A percentile compares a stretch with the other conserved stretches of the same genome.
phyloP scores from a whole-genome alignment of 2,329 filamentous ascomycete genomes.

The Anthostomella pinea region DNA sequence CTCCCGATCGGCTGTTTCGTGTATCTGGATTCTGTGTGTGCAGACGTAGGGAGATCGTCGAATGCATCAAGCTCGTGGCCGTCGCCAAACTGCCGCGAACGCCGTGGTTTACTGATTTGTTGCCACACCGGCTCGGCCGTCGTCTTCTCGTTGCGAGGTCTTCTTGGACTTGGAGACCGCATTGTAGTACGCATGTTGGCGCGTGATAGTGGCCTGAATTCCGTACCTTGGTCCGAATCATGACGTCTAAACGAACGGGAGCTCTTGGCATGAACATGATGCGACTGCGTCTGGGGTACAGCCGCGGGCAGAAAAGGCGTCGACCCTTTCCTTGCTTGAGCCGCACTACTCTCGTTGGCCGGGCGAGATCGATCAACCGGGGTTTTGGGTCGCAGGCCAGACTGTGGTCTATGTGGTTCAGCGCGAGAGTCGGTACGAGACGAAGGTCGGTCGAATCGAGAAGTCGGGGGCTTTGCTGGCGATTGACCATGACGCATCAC shows the following conservation, averaged over 20 bases:
- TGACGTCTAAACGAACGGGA: constrained; percentile 72
- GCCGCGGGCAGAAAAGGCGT: constrained; percentile 79
- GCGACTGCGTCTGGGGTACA: constrained; percentile 68
- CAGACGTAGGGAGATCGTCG: constrained; percentile 90
- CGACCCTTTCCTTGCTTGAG: constrained; percentile 57
- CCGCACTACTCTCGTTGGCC: constrained; percentile 48
- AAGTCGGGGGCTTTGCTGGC: constrained; percentile 46
- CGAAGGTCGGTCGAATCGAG: constrained; percentile 55
- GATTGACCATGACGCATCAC: constrained; percentile 53
- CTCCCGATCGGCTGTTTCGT: constrained; percentile 73
- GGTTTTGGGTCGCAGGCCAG: constrained; percentile 63
- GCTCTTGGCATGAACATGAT: constrained; percentile 72
- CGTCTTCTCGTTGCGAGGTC: constrained; percentile 41
- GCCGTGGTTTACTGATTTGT: constrained; percentile 70
- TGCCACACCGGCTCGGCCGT: constrained; percentile 53
- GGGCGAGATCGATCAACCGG: constrained; percentile 62
- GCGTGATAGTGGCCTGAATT: constrained; percentile 56
- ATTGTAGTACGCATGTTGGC: constrained; percentile 56
- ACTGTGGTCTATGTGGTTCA: constrained; percentile 50
- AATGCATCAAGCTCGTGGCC: constrained; percentile 90
- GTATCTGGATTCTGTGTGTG: constrained; percentile 75
- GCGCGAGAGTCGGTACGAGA: constrained; percentile 56
- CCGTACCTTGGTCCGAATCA: constrained; percentile 70
- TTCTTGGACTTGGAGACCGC: constrained; percentile 59
- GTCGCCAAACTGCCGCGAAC: constrained; percentile 77